A percentile compares a stretch with the other conserved stretches of the same genome.
phyloP scores from a whole-genome alignment of 2,329 filamentous ascomycete species.

The Ophiocordyceps unilateralis region DNA sequence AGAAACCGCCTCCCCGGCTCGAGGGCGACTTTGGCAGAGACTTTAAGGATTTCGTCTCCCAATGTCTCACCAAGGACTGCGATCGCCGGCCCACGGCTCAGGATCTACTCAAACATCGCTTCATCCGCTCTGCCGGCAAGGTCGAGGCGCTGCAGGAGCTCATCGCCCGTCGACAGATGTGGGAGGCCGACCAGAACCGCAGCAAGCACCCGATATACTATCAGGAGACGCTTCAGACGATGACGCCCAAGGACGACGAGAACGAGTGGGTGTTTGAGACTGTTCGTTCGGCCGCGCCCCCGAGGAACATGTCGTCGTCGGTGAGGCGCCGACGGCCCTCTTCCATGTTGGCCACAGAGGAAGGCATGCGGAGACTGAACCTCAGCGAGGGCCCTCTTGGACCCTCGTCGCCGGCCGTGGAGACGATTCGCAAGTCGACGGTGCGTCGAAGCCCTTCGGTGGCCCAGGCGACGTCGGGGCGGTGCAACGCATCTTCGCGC shows the following conservation, averaged over 20 bases:
- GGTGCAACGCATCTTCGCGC: constrained; percentile 24
- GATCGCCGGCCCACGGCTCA: constrained; percentile 71
- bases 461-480: constrained; percentile 15
- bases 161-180: constrained; percentile 67
- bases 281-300: constrained; percentile 50
- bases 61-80: constrained; percentile 84
- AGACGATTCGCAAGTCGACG: constrained; percentile 45
- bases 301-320: constrained; percentile 28
- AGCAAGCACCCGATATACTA: constrained; percentile 69
- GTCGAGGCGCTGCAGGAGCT: constrained; percentile 78
- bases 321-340: constrained; percentile 38
- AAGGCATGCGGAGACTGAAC: constrained; percentile 41
- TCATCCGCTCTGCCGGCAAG: constrained; percentile 74
- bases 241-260: constrained; percentile 48
- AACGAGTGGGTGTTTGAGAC: constrained; percentile 97
- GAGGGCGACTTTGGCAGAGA: constrained; percentile 77
- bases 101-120: constrained; percentile 74
- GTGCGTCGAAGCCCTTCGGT: constrained; percentile 29
- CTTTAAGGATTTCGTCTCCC: constrained; percentile 84
- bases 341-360: constrained; percentile 39
- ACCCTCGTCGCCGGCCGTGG: constrained; percentile 31
- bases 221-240: constrained; percentile 71
- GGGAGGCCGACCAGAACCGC: constrained; percentile 55
- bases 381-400: constrained; percentile 43
- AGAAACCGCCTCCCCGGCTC: constrained; percentile 67